These are phyloP conservation scores for Penicillium taxi DNA, from an alignment of 495 filamentous ascomycete species.

Conservation along the genomic window DNA sequence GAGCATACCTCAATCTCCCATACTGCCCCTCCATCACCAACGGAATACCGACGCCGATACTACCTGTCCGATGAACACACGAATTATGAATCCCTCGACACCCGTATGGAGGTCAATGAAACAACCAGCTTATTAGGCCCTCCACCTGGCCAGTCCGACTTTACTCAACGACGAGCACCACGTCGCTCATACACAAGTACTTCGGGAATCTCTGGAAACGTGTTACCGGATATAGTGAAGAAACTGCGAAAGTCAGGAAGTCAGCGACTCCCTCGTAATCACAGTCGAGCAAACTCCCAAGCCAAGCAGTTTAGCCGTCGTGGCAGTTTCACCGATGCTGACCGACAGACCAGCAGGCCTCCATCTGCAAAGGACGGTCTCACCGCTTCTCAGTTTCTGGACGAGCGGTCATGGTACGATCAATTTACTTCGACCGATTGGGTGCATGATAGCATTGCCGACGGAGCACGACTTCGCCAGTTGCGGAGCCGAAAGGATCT, in stretches of 20 bases:
- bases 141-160: too few species aligned
- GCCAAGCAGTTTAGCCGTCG: slow-evolving; percentile 44
- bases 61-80: slow-evolving; percentile 33
- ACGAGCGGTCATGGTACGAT: slow-evolving; percentile 97
- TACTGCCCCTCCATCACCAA: slow-evolving; percentile 36
- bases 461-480: slow-evolving; percentile 78
- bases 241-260: slow-evolving; percentile 31
- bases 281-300: slow-evolving; percentile 60
- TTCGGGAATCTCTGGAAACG: slow-evolving; percentile 24
- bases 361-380: slow-evolving; percentile 50
- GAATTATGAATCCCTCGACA: slow-evolving; percentile 30
- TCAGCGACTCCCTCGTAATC: slow-evolving; percentile 50
- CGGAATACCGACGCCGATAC: slow-evolving; percentile 30
- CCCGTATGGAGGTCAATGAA: slow-evolving; percentile 29
- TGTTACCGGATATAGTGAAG: slow-evolving; percentile 27
- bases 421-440: slow-evolving; percentile 98
- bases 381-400: slow-evolving; percentile 47
- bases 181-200: slow-evolving; percentile 37
- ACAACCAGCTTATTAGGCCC: slow-evolving; percentile 31
- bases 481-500: slow-evolving; percentile 76
- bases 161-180: slow-evolving; percentile 13
- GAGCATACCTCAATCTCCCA: slow-evolving; percentile 11
- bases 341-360: slow-evolving; percentile 32
- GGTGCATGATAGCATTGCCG: slow-evolving; percentile 96
- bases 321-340: slow-evolving; percentile 15